A percentile compares a stretch with the other conserved stretches of the same genome.
These are phyloP conservation scores for Neurospora pannonica DNA, from an alignment of 495 filamentous ascomycete genomes.

Conservation along the genomic window DNA sequence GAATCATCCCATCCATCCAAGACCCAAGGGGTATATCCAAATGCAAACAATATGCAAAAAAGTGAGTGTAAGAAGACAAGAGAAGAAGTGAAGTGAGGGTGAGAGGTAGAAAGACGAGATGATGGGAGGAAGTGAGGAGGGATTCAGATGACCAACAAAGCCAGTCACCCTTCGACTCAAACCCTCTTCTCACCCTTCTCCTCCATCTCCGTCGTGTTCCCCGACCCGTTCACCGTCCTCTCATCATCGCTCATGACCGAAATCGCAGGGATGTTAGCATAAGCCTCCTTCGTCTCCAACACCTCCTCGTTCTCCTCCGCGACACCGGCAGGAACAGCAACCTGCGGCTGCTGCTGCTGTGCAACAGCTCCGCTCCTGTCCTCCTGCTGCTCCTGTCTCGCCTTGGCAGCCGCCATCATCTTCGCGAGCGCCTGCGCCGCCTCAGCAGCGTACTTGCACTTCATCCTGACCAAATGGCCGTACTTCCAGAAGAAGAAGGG, in stretches of 20 bases:
- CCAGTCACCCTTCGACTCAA: background rate
- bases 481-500: slow-evolving; percentile 77
- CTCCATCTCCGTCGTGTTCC: background rate
- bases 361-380: slow-evolving; percentile 1
- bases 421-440: slow-evolving; percentile 42
- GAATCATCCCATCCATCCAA: background rate
- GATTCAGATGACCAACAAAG: background rate
- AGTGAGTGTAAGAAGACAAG: background rate
- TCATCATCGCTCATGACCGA: slow-evolving; percentile 15
- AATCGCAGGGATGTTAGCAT: background rate
- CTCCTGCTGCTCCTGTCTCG: background rate
- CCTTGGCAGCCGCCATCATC: slow-evolving; percentile 10
- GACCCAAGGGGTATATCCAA: background rate
- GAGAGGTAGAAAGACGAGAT: background rate
- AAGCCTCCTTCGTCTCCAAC: background rate
- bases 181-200: slow-evolving; percentile 6
- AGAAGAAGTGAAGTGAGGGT: background rate
- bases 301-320: background rate
- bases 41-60: background rate
- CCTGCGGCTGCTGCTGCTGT: slow-evolving; percentile 3
- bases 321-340: slow-evolving; percentile 2
- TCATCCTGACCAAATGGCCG: slow-evolving; percentile 51
- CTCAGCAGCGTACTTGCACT: slow-evolving; percentile 69
- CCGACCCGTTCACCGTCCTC: slow-evolving; percentile 5
- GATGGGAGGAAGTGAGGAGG: background rate